Percentiles rank a stretch among this genome's conserved stretches.
phyloP scores from a whole-genome alignment of 73 alveolate species.

The Uronychia binucleata region DNA sequence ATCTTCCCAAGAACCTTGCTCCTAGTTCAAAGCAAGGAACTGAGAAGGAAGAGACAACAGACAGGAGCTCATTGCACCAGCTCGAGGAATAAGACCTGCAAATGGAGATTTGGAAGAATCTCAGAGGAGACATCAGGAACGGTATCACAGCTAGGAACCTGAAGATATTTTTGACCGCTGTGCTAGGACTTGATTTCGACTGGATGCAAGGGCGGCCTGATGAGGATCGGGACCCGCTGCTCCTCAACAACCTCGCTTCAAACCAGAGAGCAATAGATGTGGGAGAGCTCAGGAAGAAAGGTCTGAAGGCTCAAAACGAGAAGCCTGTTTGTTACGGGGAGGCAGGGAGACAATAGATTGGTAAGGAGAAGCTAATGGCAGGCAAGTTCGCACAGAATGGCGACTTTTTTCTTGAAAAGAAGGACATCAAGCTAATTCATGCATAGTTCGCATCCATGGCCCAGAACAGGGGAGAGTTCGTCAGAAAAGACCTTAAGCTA shows the following conservation, averaged over 20 bases:
- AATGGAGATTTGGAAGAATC: background rate
- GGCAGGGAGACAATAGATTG: background rate
- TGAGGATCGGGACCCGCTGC: background rate
- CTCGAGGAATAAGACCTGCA: background rate
- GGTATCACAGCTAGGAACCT: background rate
- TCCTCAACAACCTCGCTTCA: background rate
- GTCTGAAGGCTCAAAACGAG: background rate
- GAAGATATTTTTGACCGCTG: background rate
- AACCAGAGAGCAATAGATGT: background rate
- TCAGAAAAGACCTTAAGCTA: background rate
- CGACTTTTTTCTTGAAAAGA: background rate
- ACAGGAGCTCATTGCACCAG: background rate
- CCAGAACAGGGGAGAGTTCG: background rate
- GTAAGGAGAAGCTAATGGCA: too few relatives aligned
- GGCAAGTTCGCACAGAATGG: background rate
- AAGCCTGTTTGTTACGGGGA: background rate
- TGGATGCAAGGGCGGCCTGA: background rate
- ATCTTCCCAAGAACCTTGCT: too few relatives aligned
- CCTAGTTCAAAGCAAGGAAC: too few relatives aligned
- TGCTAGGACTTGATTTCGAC: background rate
- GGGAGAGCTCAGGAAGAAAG: background rate
- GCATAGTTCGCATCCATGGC: background rate
- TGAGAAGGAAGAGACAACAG: too few relatives aligned
- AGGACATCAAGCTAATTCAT: background rate
- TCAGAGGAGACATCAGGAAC: background rate